phyloP scores from a whole-genome alignment of 75 land plant genomes.

The Isoetes taiwanensis region DNA sequence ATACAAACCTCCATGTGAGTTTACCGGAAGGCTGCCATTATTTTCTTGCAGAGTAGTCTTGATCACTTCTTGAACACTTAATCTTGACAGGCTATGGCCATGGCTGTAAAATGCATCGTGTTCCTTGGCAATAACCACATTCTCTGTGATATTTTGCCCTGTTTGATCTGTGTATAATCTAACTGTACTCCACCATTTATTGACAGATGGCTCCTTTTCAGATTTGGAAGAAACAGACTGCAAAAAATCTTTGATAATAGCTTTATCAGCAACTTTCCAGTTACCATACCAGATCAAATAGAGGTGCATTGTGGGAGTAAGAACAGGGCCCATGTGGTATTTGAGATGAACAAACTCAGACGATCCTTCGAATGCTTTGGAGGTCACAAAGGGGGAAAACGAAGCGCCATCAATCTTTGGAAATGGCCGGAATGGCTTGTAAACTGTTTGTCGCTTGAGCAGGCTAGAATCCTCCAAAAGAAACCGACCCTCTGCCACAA shows the following conservation, averaged over 20 bases:
- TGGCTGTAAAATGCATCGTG: conserved; percentile 41
- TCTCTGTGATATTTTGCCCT: conserved; percentile 36
- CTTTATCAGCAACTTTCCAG: conserved; percentile 49
- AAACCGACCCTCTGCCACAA: too few relatives aligned
- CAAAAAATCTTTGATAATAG: conserved; percentile 57
- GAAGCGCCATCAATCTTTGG: too few relatives aligned
- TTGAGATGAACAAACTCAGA: conserved; percentile 61
- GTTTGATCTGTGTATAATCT: conserved; percentile 57
- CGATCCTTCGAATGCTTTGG: conserved; percentile 71
- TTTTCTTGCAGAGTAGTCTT: conserved; percentile 19
- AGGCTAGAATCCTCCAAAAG: too few relatives aligned
- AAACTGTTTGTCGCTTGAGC: too few relatives aligned
- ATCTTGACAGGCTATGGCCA: conserved; percentile 35
- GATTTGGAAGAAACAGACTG: conserved; percentile 41
- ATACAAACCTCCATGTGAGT: conserved; percentile 48
- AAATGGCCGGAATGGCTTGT: too few relatives aligned
- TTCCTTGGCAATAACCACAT: conserved; percentile 31
- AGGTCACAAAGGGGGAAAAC: too few relatives aligned
- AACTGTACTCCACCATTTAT: conserved; percentile 60
- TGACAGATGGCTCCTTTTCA: conserved; percentile 33
- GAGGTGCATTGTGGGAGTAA: conserved; percentile 53
- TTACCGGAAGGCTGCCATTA: conserved; percentile 27
- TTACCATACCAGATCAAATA: conserved; percentile 77
- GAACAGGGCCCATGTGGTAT: conserved; percentile 89
- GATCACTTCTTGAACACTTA: conserved; percentile 36